Evolutionary conservation across 768 basidiomycete genomes (phyloP).

Genomic region (Naematelia encephala): DNA sequence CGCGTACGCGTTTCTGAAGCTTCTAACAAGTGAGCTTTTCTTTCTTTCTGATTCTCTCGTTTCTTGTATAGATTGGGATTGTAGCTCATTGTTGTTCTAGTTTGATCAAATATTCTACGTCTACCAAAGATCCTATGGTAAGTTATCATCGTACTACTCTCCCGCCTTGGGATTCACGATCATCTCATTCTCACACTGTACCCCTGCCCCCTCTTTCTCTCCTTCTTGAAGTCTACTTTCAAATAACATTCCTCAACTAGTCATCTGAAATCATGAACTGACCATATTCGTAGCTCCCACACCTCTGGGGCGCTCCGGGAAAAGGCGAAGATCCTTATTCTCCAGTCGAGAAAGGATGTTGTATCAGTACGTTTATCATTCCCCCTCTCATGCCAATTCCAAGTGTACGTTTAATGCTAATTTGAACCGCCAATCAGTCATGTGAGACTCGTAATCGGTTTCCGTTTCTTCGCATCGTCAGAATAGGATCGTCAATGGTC

Average conservation of each 20-base stretch:
- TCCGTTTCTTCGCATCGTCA: too few species aligned
- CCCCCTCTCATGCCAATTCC: too few species aligned
- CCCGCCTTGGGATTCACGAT: not conserved
- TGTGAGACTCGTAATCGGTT: too few species aligned
- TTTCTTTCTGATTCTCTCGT: not conserved
- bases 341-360: conserved; percentile 59
- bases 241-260: not conserved
- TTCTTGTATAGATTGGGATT: not conserved
- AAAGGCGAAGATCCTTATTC: conserved; percentile 91
- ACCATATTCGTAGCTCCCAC: conserved; percentile 65
- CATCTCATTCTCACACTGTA: too few species aligned
- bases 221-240: too few species aligned
- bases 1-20: conserved; percentile 89
- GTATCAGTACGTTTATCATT: conserved; percentile 30
- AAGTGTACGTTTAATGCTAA: too few species aligned
- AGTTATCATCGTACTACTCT: conserved; percentile 5
- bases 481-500: too few species aligned
- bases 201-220: too few species aligned
- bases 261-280: not conserved
- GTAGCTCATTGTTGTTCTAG: conserved; percentile 52
- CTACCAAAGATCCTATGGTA: conserved; percentile 68
- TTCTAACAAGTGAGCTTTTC: conserved; percentile 64
- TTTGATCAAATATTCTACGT: conserved; percentile 89
- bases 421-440: not conserved
- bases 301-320: conserved; percentile 93